Conservation (phyloP, 225 moss, liverwort and hornwort species). For the Bryum argenteum region DNA sequence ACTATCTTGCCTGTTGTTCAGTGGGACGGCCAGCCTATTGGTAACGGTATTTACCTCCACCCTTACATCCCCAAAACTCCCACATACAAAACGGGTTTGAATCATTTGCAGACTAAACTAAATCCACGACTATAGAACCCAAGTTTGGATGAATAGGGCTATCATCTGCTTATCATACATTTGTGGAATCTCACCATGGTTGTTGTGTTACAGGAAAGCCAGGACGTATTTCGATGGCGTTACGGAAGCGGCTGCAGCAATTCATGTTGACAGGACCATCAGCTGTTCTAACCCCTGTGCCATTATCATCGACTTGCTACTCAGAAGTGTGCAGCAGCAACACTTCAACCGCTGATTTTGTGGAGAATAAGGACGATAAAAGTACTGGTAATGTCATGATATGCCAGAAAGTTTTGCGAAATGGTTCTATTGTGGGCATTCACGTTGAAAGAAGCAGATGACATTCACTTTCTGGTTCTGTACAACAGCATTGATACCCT, state of each 20-base stretch:
- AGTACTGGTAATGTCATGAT: background rate
- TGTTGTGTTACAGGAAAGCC: slow-evolving; percentile 33
- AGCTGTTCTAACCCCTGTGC: slow-evolving; percentile 32
- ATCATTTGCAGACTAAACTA: no score
- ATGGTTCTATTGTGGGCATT: slow-evolving; percentile 20
- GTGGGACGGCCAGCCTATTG: slow-evolving; percentile 40
- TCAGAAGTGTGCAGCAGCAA: background rate
- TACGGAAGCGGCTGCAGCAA: slow-evolving; percentile 36
- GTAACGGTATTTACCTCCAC: slow-evolving; percentile 23
- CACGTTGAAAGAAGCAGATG: slow-evolving; percentile 23
- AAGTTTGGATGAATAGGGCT: no score
- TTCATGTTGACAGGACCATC: slow-evolving; percentile 36
- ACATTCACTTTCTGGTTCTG: background rate
- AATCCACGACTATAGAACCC: no score
- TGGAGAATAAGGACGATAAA: no score
- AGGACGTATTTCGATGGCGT: slow-evolving; percentile 39
- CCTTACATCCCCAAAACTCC: background rate
- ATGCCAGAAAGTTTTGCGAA: slow-evolving; percentile 2
- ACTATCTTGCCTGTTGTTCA: slow-evolving; percentile 58
- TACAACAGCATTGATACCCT: background rate
- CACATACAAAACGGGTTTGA: no score
- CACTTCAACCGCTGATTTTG: background rate
- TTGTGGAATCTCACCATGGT: background rate
- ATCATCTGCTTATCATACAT: no score
- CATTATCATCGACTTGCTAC: slow-evolving; percentile 11